Base-by-base conservation (phyloP, 169 alveolate species). In the Eimeria necatrix region DNA sequence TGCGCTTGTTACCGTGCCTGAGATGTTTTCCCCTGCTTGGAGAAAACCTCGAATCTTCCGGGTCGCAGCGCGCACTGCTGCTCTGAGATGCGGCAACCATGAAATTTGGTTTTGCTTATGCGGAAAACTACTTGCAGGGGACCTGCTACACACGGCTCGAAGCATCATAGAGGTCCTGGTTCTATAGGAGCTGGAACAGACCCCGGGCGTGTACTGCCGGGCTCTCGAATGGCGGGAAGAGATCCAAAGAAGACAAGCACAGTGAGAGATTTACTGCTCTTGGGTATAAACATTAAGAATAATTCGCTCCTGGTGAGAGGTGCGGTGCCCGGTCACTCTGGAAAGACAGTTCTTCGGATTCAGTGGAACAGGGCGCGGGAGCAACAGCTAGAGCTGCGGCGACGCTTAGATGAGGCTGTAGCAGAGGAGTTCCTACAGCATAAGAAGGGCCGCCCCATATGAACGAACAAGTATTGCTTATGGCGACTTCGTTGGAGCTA, bases 201-300 rank as follows among this genome's bases (percentile, higher is more conserved):
- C 73, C 99, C 99, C 32, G 99, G 99, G 22, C 96, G 99, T 83
- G 99, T 98, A 7, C 96, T 98, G 81, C 99, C 99, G 53, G 98
- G 99, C 22, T 98, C 98, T 93, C 97, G 98, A 52, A 99, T 99
- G 99, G 98, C 99, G 46, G 99, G 99, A 1, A 96, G 98, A 52
- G 95, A 98, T 95, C 99, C 99, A 20, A 95, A 96, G 60, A 97
- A 97, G 92, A 95, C 73, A 52, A 95, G 97, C 64, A 98, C 99
- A 20, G 96, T 97, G 95, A 89, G 97, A 5, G 97, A 95, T 59
- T 86, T 97, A 52, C 96, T 96, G 94, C 97, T 99, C 26, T 96
- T 98, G 46, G 99, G 99, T 26, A 94, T 99, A 32, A 99, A 99
- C 97, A 98, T 97, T 59, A 99, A 96, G 88, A 97, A 98, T 78